Percentiles rank a stretch among this genome's conserved stretches.
phyloP scores from a whole-genome alignment of 768 basidiomycete species.

The Trametes punicea region DNA sequence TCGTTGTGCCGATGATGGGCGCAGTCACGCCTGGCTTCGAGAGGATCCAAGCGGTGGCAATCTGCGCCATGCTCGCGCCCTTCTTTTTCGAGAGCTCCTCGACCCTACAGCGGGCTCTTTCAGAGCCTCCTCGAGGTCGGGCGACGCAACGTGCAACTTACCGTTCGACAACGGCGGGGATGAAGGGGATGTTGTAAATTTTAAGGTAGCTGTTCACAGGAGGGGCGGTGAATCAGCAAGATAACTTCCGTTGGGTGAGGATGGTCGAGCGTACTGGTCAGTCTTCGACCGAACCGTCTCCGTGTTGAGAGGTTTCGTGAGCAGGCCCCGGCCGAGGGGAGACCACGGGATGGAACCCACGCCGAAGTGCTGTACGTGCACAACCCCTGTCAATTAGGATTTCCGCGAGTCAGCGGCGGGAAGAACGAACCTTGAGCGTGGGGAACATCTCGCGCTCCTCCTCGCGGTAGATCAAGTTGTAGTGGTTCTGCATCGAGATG shows the following conservation, averaged over 20 bases:
- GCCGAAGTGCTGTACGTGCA: conserved; percentile 20
- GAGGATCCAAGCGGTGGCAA: conserved; percentile 38
- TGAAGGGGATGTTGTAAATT: conserved; percentile 17
- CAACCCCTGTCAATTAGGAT: neutral
- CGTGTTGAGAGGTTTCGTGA: conserved; percentile 27
- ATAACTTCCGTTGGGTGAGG: too few relatives aligned
- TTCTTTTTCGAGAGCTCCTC: conserved; percentile 40
- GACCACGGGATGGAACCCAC: conserved; percentile 38
- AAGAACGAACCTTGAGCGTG: conserved; percentile 33
- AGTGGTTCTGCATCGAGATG: conserved; percentile 65
- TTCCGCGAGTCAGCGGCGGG: neutral
- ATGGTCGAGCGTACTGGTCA: conserved; percentile 16
- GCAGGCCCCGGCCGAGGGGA: conserved; percentile 33
- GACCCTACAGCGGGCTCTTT: conserved; percentile 22
- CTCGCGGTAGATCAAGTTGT: conserved; percentile 55
- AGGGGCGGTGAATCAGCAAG: neutral
- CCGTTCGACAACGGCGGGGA: conserved; percentile 22
- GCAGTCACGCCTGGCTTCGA: conserved; percentile 32
- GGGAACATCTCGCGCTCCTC: conserved; percentile 62
- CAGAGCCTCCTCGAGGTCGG: neutral
- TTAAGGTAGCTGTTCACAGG: neutral
- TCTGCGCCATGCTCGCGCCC: conserved; percentile 40
- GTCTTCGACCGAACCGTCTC: conserved; percentile 22
- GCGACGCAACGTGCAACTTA: neutral
- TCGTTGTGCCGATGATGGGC: conserved; percentile 41